phyloP scores from a whole-genome alignment of 169 alveolate species.

The Babesia caballi region DNA sequence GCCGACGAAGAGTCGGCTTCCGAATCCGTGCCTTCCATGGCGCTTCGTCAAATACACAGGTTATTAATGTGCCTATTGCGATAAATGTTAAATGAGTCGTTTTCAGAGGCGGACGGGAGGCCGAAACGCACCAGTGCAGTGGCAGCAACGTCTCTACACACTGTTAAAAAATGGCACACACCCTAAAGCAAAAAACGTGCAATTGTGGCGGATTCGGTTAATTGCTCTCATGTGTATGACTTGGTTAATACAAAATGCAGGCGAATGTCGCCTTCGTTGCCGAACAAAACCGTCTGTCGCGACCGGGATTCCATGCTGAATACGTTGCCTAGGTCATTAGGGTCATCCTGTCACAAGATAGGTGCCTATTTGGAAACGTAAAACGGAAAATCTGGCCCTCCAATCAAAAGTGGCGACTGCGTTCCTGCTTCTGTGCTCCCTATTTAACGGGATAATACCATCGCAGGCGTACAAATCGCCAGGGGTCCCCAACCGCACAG shows the following conservation, averaged over 20 bases:
- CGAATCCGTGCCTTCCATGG: constrained; percentile 2
- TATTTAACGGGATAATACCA: constrained; percentile 55
- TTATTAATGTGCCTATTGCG: not conserved
- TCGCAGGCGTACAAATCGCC: constrained; percentile 52
- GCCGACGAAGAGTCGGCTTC: constrained; percentile 6
- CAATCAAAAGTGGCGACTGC: constrained; percentile 24
- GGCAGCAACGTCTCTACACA: not conserved
- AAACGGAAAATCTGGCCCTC: no score
- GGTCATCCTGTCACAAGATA: no score
- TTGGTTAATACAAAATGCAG: no score
- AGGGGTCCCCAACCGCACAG: not conserved
- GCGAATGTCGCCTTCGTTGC: no score
- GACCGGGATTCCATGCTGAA: not conserved
- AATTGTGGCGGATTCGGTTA: no score
- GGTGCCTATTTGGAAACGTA: no score
- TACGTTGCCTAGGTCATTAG: no score
- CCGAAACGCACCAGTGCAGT: not conserved
- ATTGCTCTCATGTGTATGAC: no score
- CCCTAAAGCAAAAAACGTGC: no score
- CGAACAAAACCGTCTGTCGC: not conserved
- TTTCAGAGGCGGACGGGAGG: not conserved
- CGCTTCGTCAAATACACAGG: not conserved
- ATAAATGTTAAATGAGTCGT: not conserved
- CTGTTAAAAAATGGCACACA: not conserved
- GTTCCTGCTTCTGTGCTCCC: constrained; percentile 43